Evolutionary conservation across 371 early-diverging fungal species (phyloP), one percentile per base, ranked within the genome.

Genomic region (Lichtheimia hyalospora): DNA sequence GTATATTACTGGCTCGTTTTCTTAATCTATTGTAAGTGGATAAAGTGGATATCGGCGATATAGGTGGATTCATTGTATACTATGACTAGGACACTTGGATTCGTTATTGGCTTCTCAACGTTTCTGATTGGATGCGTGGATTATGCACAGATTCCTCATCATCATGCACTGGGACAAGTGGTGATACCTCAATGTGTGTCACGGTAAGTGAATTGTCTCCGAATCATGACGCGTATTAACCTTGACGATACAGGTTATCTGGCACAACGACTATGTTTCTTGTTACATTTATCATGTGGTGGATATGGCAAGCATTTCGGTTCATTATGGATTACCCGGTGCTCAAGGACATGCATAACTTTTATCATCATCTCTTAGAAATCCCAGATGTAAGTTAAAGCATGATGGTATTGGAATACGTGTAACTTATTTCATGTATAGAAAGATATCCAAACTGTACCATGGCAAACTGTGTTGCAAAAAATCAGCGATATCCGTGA

Each of bases 91-190:
- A 89, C 87, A 15, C 73, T 93, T 41, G 92, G 88, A 2, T 96
- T 98, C 79, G 89, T 96, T 18, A 87, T 96, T 51, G 67, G 69
- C 40, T 94, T 97, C 70, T 84, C 94, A 13, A 91, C 91, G 0
- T 97, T 97, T 73, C 71, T 96, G 20, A 69, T 91, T 50, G 87
- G 89, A 5, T 97, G 99, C 74, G 80, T 98, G 40, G 91, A 97
- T 70, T 92, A 95, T 65, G 71, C 89, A 7, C 81, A 84, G 56
- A 81, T 96, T 21, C 84, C 85, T 21, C 73, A 82, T 41, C 84
- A 84, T 46, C 82, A 86, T 58, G 67, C 71, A 49, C 74, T 98
- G 50, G 63, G 75, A 1, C 89, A 94, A 8, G 91, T 95, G 1
- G 70, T 96, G 28, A 73, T 89, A 14, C 89, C 92, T 4, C 85